These are phyloP conservation scores for Chloris gayana DNA, from an alignment of 176 grass and related monocot genomes.

Conservation along the genomic window DNA sequence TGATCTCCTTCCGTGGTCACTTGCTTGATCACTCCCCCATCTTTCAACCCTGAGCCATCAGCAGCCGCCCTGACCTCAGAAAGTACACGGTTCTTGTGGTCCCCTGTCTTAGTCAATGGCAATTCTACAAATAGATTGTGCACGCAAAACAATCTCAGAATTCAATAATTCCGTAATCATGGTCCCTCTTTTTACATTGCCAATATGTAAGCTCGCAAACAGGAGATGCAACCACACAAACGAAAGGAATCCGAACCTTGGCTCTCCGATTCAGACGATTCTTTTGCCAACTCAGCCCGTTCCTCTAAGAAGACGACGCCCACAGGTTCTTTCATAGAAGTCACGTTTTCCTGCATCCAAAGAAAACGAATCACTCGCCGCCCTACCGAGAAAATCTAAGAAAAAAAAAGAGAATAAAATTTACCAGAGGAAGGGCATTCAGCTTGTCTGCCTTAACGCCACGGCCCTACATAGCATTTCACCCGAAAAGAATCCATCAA, in stretches of 20 bases:
- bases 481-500: slow-evolving; percentile 16
- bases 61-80: slow-evolving; percentile 22
- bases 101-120: neutral
- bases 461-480: slow-evolving; percentile 18
- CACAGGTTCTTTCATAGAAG: slow-evolving; percentile 38
- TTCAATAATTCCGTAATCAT: neutral
- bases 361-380: neutral
- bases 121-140: slow-evolving; percentile 43
- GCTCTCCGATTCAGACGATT: slow-evolving; percentile 12
- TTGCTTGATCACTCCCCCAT: slow-evolving; percentile 37
- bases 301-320: slow-evolving; percentile 19
- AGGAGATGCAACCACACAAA: slow-evolving; percentile 6
- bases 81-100: slow-evolving; percentile 51
- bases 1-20: neutral
- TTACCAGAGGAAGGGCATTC: slow-evolving; percentile 39
- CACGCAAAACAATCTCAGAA: slow-evolving; percentile 18
- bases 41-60: neutral
- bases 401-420: neutral
- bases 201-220: neutral
- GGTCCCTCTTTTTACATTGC: neutral
- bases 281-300: neutral
- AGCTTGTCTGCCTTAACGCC: slow-evolving; percentile 29
- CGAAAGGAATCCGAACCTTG: slow-evolving; percentile 2
- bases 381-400: neutral
- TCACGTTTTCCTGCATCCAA: slow-evolving; percentile 30